Conservation (phyloP, 805 yeast species). For the Candida patagonica region DNA sequence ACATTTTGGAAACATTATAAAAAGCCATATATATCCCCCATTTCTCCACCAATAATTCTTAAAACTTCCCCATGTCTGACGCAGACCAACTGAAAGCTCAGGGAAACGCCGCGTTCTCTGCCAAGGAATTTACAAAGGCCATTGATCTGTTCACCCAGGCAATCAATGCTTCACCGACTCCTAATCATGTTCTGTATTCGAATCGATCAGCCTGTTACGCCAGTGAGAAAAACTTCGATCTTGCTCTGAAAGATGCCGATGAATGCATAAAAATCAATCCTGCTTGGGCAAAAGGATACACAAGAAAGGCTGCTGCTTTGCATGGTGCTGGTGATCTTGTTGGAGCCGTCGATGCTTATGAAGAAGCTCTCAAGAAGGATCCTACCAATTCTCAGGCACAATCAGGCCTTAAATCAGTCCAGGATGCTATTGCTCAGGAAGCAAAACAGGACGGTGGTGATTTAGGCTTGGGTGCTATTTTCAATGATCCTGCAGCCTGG, state of each 20-base stretch:
- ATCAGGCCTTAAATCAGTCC: slow-evolving; percentile 67
- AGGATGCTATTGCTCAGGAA: slow-evolving; percentile 46
- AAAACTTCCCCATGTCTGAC: background rate
- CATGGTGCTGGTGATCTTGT: slow-evolving; percentile 77
- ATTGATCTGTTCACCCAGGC: slow-evolving; percentile 77
- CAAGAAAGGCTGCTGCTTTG: slow-evolving; percentile 87
- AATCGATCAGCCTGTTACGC: slow-evolving; percentile 91
- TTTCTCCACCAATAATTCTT: background rate
- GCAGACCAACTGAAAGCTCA: slow-evolving; percentile 57
- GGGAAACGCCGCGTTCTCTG: slow-evolving; percentile 88
- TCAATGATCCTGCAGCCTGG: slow-evolving; percentile 71
- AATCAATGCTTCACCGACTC: slow-evolving; percentile 67
- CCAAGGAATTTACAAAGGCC: slow-evolving; percentile 76
- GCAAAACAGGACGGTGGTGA: slow-evolving; percentile 39
- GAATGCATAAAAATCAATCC: slow-evolving; percentile 74
- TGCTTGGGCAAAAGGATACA: slow-evolving; percentile 92
- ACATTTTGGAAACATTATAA: slow-evolving; percentile 1
- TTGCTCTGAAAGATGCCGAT: slow-evolving; percentile 79
- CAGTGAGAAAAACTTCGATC: slow-evolving; percentile 58
- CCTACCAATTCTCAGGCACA: slow-evolving; percentile 77
- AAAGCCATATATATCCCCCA: background rate
- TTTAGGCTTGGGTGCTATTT: slow-evolving; percentile 67
- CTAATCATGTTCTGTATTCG: slow-evolving; percentile 88
- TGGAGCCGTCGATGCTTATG: slow-evolving; percentile 61
- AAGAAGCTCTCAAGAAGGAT: slow-evolving; percentile 75